Base-by-base conservation (phyloP, 352 stramenopile genomes). In the Aphanomyces astaci region DNA sequence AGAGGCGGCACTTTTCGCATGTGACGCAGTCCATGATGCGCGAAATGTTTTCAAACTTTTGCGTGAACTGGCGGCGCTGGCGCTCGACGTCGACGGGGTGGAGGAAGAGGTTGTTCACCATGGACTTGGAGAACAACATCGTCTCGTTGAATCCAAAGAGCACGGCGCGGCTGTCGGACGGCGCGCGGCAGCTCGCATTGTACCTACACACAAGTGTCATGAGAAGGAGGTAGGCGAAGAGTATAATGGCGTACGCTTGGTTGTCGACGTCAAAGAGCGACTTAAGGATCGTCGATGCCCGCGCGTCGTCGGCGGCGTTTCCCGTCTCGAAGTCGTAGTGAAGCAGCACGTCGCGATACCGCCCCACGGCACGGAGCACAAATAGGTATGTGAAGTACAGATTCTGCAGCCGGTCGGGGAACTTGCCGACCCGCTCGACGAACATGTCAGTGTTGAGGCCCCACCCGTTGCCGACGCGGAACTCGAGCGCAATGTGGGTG, bases 361-460 rank as follows among this genome's bases (percentile, higher is more conserved):
- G 97, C 33, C 90, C 89, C 17, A 99, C 77, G 3, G 97, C 96
- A 25, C 97, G 84, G 64, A 99, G 90, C 27, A 99, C 81, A 54
- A 99, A 97, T 0, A 99, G 80, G 74, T 99, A 99, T 13, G 94
- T 88, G 74, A 99, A 99, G 72, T 99, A 98, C 32, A 99, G 78
- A 75, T 99, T 99, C 46, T 98, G 85, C 49, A 99, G 79, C 22
- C 97, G 82, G 48, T 99, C 95, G 30, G 87, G 89, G 78, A 98
- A 85, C 64, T 95, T 86, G 27, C 87, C 79, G 63, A 98, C 96
- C 60, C 93, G 91, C 49, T 90, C 43, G 25, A 98, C 83, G 59
- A 92, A 96, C 52, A 96, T 74, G 46, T 78, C 71, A 11, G 80
- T 76, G 71, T 96, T 95, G 7, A 78, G 73, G 11, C 77, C 84